A percentile compares a stretch with the other conserved stretches of the same genome.
phyloP scores from a whole-genome alignment of 176 grass and related monocot genomes.

The Leersia perrieri region DNA sequence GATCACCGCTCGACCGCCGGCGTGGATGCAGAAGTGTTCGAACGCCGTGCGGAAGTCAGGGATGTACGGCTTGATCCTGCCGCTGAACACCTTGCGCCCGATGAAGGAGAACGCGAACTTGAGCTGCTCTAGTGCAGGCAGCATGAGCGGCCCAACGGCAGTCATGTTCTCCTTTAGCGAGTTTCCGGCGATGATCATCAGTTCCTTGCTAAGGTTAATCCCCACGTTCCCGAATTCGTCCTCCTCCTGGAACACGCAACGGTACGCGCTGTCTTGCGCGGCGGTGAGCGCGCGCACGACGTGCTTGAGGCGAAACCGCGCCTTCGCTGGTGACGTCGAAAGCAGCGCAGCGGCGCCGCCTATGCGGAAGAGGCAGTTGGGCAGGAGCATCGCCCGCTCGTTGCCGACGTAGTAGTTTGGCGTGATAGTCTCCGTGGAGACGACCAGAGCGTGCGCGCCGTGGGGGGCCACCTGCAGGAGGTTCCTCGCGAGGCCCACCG shows the following conservation, averaged over 20 bases:
- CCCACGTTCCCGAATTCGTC: constrained; percentile 19
- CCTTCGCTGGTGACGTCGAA: constrained; percentile 11
- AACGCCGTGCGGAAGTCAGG: constrained; percentile 70
- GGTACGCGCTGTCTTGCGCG: constrained; percentile 37
- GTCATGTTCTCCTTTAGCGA: constrained; percentile 57
- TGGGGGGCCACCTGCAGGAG: constrained; percentile 35
- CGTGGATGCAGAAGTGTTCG: constrained; percentile 89
- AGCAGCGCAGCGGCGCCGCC: constrained; percentile 40
- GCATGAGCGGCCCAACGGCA: constrained; percentile 30
- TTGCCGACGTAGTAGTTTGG: constrained; percentile 47
- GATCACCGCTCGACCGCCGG: constrained; percentile 69
- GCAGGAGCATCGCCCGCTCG: constrained; percentile 41
- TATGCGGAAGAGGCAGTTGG: constrained; percentile 56
- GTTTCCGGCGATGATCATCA: constrained; percentile 45
- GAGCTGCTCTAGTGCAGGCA: constrained; percentile 50
- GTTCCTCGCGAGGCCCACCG: constrained; percentile 48
- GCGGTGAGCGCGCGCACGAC: constrained; percentile 50
- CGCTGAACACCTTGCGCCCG: constrained; percentile 26
- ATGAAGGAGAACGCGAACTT: constrained; percentile 33
- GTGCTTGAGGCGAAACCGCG: constrained; percentile 36
- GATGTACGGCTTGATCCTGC: constrained; percentile 48
- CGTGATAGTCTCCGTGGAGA: constrained; percentile 58
- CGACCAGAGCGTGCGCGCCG: constrained; percentile 36
- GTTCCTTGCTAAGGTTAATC: constrained; percentile 51
- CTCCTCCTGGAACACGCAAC: constrained; percentile 56